Evolutionary conservation across 164 flowering plant genomes (phyloP).

Genomic region (Malania oleifera): DNA sequence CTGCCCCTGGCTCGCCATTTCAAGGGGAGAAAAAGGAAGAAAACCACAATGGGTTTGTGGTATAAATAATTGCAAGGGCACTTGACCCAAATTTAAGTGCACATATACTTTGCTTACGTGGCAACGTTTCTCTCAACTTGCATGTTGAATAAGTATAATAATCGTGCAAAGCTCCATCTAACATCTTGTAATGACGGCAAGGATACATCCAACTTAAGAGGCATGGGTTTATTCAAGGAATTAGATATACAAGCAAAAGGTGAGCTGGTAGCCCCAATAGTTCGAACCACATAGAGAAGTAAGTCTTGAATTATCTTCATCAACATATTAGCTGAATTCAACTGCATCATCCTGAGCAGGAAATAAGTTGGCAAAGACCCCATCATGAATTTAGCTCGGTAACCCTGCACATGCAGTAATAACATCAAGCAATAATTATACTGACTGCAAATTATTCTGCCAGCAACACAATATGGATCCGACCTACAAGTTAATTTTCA

Average conservation of each 20-base stretch:
- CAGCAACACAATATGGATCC: neutral
- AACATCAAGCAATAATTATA: slow-evolving; percentile 1
- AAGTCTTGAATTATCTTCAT: slow-evolving; percentile 25
- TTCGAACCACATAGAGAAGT: slow-evolving; percentile 25
- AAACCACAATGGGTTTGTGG: too few relatives aligned
- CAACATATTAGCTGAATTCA: slow-evolving; percentile 17
- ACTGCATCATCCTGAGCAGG: slow-evolving; percentile 30
- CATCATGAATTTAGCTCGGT: slow-evolving; percentile 22
- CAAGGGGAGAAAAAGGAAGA: too few relatives aligned
- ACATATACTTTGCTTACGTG: slow-evolving; percentile 47
- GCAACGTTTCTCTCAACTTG: slow-evolving; percentile 85
- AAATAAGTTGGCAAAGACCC: slow-evolving; percentile 37
- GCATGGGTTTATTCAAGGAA: slow-evolving; percentile 67
- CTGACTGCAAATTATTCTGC: neutral
- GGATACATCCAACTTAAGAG: slow-evolving; percentile 79
- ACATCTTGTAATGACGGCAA: slow-evolving; percentile 73
- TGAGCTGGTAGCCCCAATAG: slow-evolving; percentile 27
- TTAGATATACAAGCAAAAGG: slow-evolving; percentile 81
- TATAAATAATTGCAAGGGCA: neutral
- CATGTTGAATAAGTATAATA: slow-evolving; percentile 71
- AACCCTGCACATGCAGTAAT: slow-evolving; percentile 42
- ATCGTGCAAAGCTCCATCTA: slow-evolving; percentile 61
- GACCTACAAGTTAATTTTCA: too few relatives aligned
- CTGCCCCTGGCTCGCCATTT: too few relatives aligned
- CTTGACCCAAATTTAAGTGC: slow-evolving; percentile 8